Base-by-base conservation (phyloP, 495 filamentous ascomycete genomes). In the Xylaria telfairii region DNA sequence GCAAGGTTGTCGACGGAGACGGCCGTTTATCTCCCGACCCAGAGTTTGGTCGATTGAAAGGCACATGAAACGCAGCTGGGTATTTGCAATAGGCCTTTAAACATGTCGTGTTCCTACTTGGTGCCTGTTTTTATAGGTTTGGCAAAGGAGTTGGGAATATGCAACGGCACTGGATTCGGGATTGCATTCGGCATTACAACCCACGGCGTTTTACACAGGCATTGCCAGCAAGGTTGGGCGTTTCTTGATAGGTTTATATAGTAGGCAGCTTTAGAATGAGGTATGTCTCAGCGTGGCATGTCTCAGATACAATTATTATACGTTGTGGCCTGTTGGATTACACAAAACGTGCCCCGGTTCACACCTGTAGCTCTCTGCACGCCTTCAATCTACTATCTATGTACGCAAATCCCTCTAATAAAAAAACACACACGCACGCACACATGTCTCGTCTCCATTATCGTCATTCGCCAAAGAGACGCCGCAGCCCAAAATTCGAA, bases 1-100 rank as follows among this genome's bases (percentile, higher is more conserved):
- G 92, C 3, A 97, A 97, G 76, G 88, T 93, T 41, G 80, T 93
- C 44, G 87, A 90, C 24, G 19, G 7, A 3, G 61, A 74, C 30
- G 77, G 68, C 32, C 42, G 49, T 37, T 53, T 75, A 8, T 46
- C 64, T 24, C 53, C 71, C 21, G 66, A 72, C 13, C 34, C 70
- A 2, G 59, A 74, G 32, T 82, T 76, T 71, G 78, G 80, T 30
- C 72, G 80, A 44, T 67, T 81, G 32, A 80, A 79, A 51, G 76
- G 72, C n/a, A 71, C 60, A n/a, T 76, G 24, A 47, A 41, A 59
- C 4, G 59, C 3, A 65, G 3, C 32, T 42, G 47, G 9, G 32
- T 1, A 64, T 56, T 41, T 4, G 30, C 56, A 61, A 57, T 19
- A 28, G 41, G n/a, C 12, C 12, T 0, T 12, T 6, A 1, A 64